Percentiles rank a stretch among this genome's conserved stretches.
Conservation (phyloP, 805 yeast species). For the Candida nemodendra region DNA sequence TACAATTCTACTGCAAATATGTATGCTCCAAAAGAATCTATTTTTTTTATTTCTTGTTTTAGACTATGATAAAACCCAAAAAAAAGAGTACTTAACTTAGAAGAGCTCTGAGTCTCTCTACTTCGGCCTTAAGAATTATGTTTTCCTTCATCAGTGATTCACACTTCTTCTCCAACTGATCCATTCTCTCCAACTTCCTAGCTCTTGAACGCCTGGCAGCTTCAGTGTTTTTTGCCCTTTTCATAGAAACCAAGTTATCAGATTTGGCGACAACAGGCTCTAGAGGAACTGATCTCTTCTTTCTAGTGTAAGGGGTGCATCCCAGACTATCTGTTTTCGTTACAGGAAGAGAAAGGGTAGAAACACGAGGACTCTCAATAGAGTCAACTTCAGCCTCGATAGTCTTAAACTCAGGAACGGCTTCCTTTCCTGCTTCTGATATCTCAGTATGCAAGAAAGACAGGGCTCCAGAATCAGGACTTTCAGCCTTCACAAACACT, state of each 20-base stretch:
- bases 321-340: conserved; percentile 68
- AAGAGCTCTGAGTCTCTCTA: conserved; percentile 47
- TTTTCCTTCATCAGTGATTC: conserved; percentile 62
- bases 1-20: too few relatives aligned
- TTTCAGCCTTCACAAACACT: background rate
- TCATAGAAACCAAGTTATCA: conserved; percentile 68
- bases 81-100: too few relatives aligned
- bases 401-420: background rate
- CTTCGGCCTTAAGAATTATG: conserved; percentile 59
- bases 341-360: conserved; percentile 14
- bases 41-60: too few relatives aligned
- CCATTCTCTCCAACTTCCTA: conserved; percentile 85
- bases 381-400: conserved; percentile 23
- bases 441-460: background rate
- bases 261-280: conserved; percentile 62
- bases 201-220: conserved; percentile 97
- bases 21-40: too few relatives aligned
- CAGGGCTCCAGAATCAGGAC: background rate
- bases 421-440: background rate
- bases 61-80: too few relatives aligned
- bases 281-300: conserved; percentile 70
- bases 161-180: conserved; percentile 75
- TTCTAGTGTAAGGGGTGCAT: conserved; percentile 71
- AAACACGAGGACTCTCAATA: conserved; percentile 6
- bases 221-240: conserved; percentile 96